phyloP scores from a whole-genome alignment of 2,329 filamentous ascomycete genomes.

The Xylaria sp. region DNA sequence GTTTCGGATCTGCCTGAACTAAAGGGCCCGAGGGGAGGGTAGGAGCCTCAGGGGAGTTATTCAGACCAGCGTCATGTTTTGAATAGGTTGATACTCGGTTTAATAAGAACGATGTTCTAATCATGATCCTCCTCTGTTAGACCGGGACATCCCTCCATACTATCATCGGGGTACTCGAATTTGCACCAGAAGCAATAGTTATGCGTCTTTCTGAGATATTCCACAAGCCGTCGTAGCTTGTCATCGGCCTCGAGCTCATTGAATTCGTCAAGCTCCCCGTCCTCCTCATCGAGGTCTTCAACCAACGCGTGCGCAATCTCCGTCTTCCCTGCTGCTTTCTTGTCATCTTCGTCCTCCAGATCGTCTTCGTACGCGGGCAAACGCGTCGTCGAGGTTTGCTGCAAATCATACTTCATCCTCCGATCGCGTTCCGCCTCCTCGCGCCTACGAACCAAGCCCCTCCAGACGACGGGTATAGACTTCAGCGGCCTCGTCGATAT shows the following conservation, averaged over 20 bases:
- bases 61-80: not conserved
- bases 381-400: conserved; percentile 68
- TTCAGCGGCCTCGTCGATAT: conserved; percentile 65
- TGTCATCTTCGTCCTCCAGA: conserved; percentile 78
- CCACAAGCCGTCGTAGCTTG: conserved; percentile 72
- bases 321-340: conserved; percentile 71
- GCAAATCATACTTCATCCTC: conserved; percentile 71
- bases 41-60: not conserved
- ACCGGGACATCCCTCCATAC: conserved; percentile 91
- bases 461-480: conserved; percentile 81
- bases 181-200: conserved; percentile 98
- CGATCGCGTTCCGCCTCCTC: conserved; percentile 76
- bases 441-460: conserved; percentile 75
- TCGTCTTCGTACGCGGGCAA: conserved; percentile 75
- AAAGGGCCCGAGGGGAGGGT: not conserved
- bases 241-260: conserved; percentile 74
- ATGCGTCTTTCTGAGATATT: conserved; percentile 75
- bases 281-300: conserved; percentile 79
- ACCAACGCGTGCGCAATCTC: conserved; percentile 66
- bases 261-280: conserved; percentile 83
- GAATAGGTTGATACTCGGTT: not conserved
- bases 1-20: not conserved
- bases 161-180: conserved; percentile 75
- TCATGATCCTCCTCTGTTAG: conserved; percentile 84
- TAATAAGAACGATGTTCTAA: conserved; percentile 42